Conservation (phyloP, 225 moss, liverwort and hornwort species). For the Sphagnum tenellum region DNA sequence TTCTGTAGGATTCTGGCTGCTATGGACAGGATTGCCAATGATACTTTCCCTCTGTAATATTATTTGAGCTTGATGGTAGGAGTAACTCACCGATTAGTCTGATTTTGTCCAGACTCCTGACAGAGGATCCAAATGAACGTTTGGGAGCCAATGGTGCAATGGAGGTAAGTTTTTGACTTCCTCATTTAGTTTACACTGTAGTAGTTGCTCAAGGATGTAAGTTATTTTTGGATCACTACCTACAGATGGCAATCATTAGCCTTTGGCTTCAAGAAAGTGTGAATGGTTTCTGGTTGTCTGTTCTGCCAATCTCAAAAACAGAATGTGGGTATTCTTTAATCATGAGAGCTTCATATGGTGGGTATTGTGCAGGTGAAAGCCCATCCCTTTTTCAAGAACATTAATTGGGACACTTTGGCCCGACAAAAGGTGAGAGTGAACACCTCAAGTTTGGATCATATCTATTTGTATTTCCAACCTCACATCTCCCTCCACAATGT, state of each 20-base stretch:
- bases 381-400: constrained; percentile 84
- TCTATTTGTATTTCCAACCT: not conserved
- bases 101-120: constrained; percentile 57
- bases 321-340: no score
- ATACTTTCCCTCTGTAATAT: not conserved
- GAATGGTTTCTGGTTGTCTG: no score
- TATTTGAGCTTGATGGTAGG: not conserved
- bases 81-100: not conserved
- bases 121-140: constrained; percentile 81
- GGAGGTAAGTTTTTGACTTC: constrained; percentile 46
- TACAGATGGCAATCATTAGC: no score
- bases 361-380: constrained; percentile 75
- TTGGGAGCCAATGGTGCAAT: constrained; percentile 96
- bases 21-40: not conserved
- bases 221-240: not conserved
- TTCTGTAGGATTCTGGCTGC: no score
- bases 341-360: not conserved
- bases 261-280: no score
- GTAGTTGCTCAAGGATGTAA: not conserved
- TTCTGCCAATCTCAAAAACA: no score
- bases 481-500: not conserved
- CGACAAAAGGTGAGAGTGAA: constrained; percentile 61
- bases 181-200: not conserved
- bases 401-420: constrained; percentile 93
- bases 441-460: not conserved